Evolutionary conservation across 192 early-diverging fungal species (phyloP).

Genomic region (Backusella liffmaniae): DNA sequence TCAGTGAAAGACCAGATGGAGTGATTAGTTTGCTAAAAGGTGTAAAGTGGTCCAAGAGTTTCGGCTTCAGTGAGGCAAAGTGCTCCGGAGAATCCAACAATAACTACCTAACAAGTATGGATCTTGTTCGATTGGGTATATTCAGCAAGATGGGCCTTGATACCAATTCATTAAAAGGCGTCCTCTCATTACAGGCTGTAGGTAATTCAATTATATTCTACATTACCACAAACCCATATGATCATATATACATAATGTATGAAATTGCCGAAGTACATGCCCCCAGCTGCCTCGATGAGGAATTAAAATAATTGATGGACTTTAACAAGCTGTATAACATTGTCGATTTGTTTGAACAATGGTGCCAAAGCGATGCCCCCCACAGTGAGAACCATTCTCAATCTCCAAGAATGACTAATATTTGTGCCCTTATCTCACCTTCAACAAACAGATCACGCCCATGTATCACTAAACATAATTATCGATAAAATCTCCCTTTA

Average conservation of each 20-base stretch:
- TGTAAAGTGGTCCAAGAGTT: background rate
- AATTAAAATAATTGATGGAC: background rate
- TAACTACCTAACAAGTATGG: background rate
- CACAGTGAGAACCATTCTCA: background rate
- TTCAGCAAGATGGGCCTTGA: conserved; percentile 3
- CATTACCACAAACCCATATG: too few species aligned
- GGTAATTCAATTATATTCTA: background rate
- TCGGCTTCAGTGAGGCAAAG: conserved; percentile 10
- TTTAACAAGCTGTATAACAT: background rate
- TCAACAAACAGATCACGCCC: background rate
- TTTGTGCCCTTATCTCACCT: background rate
- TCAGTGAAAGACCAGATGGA: background rate
- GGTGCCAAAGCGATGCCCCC: background rate
- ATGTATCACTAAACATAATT: background rate
- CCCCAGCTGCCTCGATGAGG: background rate
- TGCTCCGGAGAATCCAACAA: background rate
- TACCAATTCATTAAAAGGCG: background rate
- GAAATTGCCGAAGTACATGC: conserved; percentile 8
- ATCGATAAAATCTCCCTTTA: background rate
- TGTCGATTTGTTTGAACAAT: background rate
- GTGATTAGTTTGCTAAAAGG: background rate
- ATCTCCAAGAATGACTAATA: background rate
- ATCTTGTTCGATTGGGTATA: background rate
- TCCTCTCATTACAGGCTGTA: conserved; percentile 1
- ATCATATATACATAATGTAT: conserved; percentile 8